phyloP scores from a whole-genome alignment of 73 alveolate genomes.

The Paramecium caudatum region DNA sequence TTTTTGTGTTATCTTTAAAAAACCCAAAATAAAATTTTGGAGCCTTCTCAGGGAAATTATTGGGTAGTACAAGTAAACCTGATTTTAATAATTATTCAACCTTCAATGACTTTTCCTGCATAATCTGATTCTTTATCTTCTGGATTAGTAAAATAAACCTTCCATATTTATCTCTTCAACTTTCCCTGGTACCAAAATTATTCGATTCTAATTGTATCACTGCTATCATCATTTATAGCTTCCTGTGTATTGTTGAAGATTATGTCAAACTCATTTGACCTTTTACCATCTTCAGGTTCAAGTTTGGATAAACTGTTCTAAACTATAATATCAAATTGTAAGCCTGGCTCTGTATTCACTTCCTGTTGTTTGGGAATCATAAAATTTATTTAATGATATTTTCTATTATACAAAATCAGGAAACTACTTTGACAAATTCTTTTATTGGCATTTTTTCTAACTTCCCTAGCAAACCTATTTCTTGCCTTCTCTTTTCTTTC shows the following conservation, averaged over 20 bases:
- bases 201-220: no score
- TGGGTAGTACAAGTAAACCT: slow-evolving; percentile 14
- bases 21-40: slow-evolving; percentile 46
- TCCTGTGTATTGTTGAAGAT: no score
- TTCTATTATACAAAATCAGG: slow-evolving; percentile 53
- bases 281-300: no score
- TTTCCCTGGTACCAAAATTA: no score
- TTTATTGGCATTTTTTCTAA: slow-evolving; percentile 56
- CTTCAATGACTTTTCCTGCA: background rate
- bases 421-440: slow-evolving; percentile 40
- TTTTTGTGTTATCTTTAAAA: slow-evolving; percentile 10
- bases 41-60: background rate
- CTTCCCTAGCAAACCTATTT: slow-evolving; percentile 42
- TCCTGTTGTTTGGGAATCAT: no score
- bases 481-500: slow-evolving; percentile 70
- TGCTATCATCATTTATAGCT: no score
- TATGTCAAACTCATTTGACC: no score
- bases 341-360: no score
- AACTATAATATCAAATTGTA: no score
- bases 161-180: slow-evolving; percentile 10
- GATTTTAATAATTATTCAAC: background rate
- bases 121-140: background rate
- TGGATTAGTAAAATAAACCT: background rate
- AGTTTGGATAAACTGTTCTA: no score
- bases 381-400: no score